A percentile compares a stretch with the other conserved stretches of the same genome.
These are phyloP conservation scores for Cladophialophora psammophila DNA, from an alignment of 2,329 filamentous ascomycete genomes.

Conservation along the genomic window DNA sequence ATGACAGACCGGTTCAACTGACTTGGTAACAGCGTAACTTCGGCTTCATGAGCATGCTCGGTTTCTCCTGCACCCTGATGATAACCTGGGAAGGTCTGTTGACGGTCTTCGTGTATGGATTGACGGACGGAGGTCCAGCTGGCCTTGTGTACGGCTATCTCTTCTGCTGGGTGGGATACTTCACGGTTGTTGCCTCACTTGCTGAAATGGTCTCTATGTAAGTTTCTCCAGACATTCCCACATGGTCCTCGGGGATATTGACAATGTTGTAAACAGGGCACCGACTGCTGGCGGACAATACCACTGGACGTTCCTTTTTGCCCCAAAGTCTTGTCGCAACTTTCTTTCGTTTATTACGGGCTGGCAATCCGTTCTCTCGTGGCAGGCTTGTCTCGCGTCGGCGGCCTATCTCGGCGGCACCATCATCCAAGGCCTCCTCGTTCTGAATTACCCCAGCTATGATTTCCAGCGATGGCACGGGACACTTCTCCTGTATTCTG, in stretches of 20 bases:
- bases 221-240: neutral
- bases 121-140: conserved; percentile 45
- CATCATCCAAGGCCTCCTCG: conserved; percentile 55
- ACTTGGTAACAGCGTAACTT: conserved; percentile 40
- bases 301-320: conserved; percentile 46
- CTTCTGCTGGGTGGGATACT: conserved; percentile 45
- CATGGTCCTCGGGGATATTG: conserved; percentile 9
- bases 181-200: conserved; percentile 42
- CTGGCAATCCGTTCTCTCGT: conserved; percentile 57
- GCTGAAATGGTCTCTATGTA: conserved; percentile 48
- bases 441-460: conserved; percentile 52
- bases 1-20: conserved; percentile 7
- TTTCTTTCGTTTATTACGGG: conserved; percentile 41
- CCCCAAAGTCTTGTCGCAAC: conserved; percentile 36
- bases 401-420: conserved; percentile 54
- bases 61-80: conserved; percentile 44
- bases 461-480: conserved; percentile 56
- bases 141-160: conserved; percentile 47
- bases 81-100: conserved; percentile 43
- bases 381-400: conserved; percentile 54
- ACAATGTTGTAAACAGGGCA: conserved; percentile 38
- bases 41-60: conserved; percentile 41
- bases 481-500: conserved; percentile 59
- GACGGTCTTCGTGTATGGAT: conserved; percentile 32
- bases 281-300: conserved; percentile 50